Evolutionary conservation across 2,329 filamentous ascomycete genomes (phyloP).

Genomic region (Sarocladium oryzae): DNA sequence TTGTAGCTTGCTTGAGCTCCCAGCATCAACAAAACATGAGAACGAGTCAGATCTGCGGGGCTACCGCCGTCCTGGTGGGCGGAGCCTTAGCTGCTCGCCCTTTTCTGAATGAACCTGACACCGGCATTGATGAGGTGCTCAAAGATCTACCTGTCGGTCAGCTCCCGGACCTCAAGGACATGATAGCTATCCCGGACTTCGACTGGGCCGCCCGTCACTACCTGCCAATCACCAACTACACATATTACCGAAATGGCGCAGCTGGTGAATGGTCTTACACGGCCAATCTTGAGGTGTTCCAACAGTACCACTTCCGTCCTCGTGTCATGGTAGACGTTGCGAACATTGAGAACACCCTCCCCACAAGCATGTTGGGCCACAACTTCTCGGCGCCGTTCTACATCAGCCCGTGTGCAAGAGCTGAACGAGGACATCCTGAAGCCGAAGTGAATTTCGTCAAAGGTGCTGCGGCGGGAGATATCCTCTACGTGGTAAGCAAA

Average conservation of each 20-base stretch:
- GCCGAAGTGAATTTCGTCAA: slow-evolving; percentile 42
- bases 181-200: slow-evolving; percentile 41
- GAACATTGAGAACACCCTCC: slow-evolving; percentile 9
- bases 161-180: slow-evolving; percentile 32
- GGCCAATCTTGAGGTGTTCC: slow-evolving; percentile 44
- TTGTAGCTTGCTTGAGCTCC: too few species aligned
- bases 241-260: slow-evolving; percentile 43
- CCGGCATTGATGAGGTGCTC: slow-evolving; percentile 24
- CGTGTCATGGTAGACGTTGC: slow-evolving; percentile 19
- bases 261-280: slow-evolving; percentile 45
- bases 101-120: slow-evolving; percentile 29
- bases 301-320: slow-evolving; percentile 37
- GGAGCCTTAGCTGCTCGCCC: slow-evolving; percentile 22
- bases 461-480: slow-evolving; percentile 35
- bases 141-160: slow-evolving; percentile 26
- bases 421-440: slow-evolving; percentile 34
- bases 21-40: too few species aligned
- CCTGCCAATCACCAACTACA: slow-evolving; percentile 34
- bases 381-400: slow-evolving; percentile 43
- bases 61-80: slow-evolving; percentile 16
- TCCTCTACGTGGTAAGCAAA: slow-evolving; percentile 34
- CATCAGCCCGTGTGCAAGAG: slow-evolving; percentile 40
- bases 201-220: slow-evolving; percentile 40
- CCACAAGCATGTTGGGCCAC: slow-evolving; percentile 38
- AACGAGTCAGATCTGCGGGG: slow-evolving; percentile 15